phyloP scores from a whole-genome alignment of 352 stramenopile species.

The Phytophthora sansomeana region DNA sequence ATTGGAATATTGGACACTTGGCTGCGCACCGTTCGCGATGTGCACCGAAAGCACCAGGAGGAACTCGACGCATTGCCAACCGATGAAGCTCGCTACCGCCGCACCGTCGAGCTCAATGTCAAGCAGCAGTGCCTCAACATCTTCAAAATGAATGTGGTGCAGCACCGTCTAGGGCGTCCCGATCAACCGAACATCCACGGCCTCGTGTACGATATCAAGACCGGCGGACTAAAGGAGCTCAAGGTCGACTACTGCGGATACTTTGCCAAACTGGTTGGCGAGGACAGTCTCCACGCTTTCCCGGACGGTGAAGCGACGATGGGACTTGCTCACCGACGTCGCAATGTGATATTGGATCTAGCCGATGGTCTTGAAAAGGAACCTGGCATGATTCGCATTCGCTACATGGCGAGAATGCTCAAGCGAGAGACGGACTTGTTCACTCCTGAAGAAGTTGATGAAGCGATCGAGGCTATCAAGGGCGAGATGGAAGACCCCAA shows the following conservation, averaged over 20 bases:
- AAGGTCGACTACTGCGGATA: constrained; percentile 70
- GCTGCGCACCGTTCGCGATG: constrained; percentile 91
- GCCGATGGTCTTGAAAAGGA: constrained; percentile 69
- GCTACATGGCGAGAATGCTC: constrained; percentile 70
- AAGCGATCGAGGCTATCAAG: constrained; percentile 55
- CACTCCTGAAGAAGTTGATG: constrained; percentile 60
- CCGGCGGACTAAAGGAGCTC: constrained; percentile 68
- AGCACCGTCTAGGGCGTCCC: constrained; percentile 68
- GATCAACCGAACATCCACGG: constrained; percentile 80
- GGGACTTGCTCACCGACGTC: constrained; percentile 51
- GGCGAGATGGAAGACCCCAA: constrained; percentile 40
- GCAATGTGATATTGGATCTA: constrained; percentile 67
- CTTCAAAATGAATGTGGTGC: constrained; percentile 87
- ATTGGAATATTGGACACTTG: constrained; percentile 90
- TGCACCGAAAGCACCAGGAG: constrained; percentile 37
- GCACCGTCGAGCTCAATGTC: constrained; percentile 87
- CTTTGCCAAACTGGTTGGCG: constrained; percentile 54
- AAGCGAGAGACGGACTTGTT: constrained; percentile 73
- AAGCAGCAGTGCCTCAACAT: constrained; percentile 88
- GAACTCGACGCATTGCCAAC: constrained; percentile 39
- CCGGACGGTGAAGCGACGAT: constrained; percentile 63
- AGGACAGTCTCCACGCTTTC: constrained; percentile 67
- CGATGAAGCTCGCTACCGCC: constrained; percentile 43
- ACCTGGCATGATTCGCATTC: constrained; percentile 52
- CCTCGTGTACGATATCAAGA: constrained; percentile 78